Evolutionary conservation across 306 rosid genomes (phyloP).

Genomic region (Quillaja saponaria): DNA sequence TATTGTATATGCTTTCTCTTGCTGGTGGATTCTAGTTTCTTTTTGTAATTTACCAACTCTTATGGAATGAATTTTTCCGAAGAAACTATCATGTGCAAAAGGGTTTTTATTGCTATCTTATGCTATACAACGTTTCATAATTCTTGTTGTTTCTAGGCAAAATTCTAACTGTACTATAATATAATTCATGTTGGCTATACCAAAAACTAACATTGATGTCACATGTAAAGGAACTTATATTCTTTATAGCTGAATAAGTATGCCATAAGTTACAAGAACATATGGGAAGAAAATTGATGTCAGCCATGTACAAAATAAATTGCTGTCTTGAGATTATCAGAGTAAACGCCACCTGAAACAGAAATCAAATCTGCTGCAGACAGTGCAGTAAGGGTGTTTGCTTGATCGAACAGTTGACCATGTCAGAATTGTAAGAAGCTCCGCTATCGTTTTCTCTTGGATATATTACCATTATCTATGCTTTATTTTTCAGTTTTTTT

Average conservation of each 20-base stretch:
- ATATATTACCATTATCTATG: no score
- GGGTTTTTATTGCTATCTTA: conserved; percentile 26
- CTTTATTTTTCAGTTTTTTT: no score
- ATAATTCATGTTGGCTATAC: no score
- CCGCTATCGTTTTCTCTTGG: no score
- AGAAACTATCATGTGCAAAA: conserved; percentile 31
- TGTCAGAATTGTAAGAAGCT: no score
- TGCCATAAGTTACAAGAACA: no score
- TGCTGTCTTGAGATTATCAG: conserved; percentile 57
- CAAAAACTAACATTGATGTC: not conserved
- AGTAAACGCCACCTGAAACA: conserved; percentile 94
- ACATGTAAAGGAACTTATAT: not conserved
- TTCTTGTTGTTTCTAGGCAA: conserved; percentile 20
- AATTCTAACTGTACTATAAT: no score
- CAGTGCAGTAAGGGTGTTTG: not conserved
- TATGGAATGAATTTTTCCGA: conserved; percentile 29
- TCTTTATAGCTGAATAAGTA: no score
- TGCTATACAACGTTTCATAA: conserved; percentile 16
- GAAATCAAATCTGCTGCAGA: conserved; percentile 2
- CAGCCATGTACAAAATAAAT: conserved; percentile 35
- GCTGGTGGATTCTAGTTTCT: conserved; percentile 25
- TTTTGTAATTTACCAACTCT: conserved; percentile 19
- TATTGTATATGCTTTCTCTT: conserved; percentile 6
- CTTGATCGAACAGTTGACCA: not conserved
- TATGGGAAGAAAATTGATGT: no score